Evolutionary conservation across 345 rosid genomes (phyloP), one percentile per base, ranked within the genome.

Genomic region (Cochlearia excelsa): DNA sequence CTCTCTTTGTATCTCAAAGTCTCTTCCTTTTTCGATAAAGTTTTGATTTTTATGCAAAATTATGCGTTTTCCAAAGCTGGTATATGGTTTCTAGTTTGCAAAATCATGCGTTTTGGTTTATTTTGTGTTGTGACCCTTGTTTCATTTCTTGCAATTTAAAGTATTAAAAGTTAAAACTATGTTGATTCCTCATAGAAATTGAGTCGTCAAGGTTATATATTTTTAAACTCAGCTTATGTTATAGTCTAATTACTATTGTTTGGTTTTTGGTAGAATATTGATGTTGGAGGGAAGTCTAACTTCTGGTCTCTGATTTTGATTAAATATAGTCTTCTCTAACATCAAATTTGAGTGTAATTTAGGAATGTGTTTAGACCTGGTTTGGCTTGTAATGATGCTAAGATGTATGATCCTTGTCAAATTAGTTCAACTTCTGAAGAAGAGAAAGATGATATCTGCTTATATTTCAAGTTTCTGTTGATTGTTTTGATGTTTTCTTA

Each of bases 311-410:
- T 7, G 31, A 58, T 1, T 40, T 3, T 38, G 39, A 61, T 49
- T 5, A 30, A 5, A 7, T 57, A 16, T 46, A 44, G 37, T 45
- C 7, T 37, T 33, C 3, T 55, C 47, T 28, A 40, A 54, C 28
- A 31, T 26, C 61, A 26, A 27, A 26, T 7, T 55, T 37, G 29
- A 26, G 42, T 51, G 11, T 52, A 64, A 51, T 64, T 58, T 30
- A 26, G 49, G 38, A 50, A 51, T 70, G 65, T 57, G 46, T 44
- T 42, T 51, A 1, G 43, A 42, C 23, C 23, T 63, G 33, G 39
- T 46, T 70, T 56, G 73, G 61, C 67, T 61, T 69, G 9, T 62
- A 7, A 30, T 27, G 53, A 46, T 34, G 26, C 46, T 61, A 49
- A 41, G 44, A 57, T 67, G 57, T 40, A 26, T 46, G 67, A 28